Evolutionary conservation across 768 basidiomycete species (phyloP).

Genomic region (Postia placenta): DNA sequence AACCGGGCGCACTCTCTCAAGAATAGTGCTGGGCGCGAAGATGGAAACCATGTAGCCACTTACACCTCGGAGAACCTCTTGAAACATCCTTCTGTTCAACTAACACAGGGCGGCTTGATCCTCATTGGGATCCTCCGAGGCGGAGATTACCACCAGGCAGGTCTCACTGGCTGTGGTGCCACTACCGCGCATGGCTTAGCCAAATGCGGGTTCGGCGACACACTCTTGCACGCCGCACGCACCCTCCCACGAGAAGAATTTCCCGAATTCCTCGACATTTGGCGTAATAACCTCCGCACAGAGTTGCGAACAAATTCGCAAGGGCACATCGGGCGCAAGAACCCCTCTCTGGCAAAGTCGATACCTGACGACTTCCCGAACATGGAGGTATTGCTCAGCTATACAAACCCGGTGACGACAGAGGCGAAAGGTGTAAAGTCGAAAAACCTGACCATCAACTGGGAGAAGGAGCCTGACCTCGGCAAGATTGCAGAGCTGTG

Average conservation of each 20-base stretch:
- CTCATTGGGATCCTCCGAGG: conserved; percentile 84
- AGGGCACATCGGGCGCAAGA: conserved; percentile 58
- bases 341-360: conserved; percentile 53
- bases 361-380: conserved; percentile 67
- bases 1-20: conserved; percentile 58
- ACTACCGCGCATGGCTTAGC: conserved; percentile 75
- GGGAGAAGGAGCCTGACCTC: conserved; percentile 59
- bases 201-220: conserved; percentile 73
- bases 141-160: conserved; percentile 81
- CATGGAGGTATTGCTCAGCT: conserved; percentile 68
- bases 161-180: conserved; percentile 61
- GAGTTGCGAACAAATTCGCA: conserved; percentile 68
- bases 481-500: conserved; percentile 70
- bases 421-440: conserved; percentile 27
- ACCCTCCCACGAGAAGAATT: conserved; percentile 39
- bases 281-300: conserved; percentile 56
- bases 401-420: conserved; percentile 72
- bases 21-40: conserved; percentile 63
- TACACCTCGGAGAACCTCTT: conserved; percentile 34
- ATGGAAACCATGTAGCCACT: conserved; percentile 58
- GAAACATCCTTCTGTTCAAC: conserved; percentile 42
- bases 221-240: conserved; percentile 53
- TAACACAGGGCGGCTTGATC: conserved; percentile 63
- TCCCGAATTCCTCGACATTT: conserved; percentile 46
- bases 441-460: conserved; percentile 32